These are phyloP conservation scores for Salvia miltiorrhiza DNA, from an alignment of 257 asterid species.

Conservation along the genomic window DNA sequence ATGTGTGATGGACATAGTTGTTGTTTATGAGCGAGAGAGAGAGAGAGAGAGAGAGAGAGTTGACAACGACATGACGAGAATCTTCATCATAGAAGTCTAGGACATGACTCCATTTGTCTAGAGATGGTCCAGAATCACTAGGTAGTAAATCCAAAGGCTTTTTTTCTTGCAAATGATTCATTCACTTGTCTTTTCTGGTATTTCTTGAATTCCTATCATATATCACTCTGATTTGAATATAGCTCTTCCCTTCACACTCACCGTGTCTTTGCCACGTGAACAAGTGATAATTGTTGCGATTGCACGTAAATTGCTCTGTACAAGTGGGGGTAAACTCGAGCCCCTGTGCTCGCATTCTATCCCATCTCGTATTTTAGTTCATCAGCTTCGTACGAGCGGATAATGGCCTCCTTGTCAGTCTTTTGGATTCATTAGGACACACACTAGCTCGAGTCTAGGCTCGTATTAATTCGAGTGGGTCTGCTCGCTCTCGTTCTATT, in stretches of 20 bases:
- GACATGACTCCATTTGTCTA: slow-evolving; percentile 27
- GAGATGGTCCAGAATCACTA: slow-evolving; percentile 6
- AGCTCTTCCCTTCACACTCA: neutral
- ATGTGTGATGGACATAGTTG: slow-evolving; percentile 11
- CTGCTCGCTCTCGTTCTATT: neutral
- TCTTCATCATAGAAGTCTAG: slow-evolving; percentile 1
- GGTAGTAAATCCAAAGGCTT: slow-evolving; percentile 10
- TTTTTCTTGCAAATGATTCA: neutral
- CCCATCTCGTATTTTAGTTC: neutral
- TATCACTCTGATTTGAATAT: neutral
- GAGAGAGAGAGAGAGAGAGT: neutral
- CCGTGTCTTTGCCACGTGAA: neutral
- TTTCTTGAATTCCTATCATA: neutral
- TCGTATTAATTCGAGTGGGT: neutral
- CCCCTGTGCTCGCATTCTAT: neutral
- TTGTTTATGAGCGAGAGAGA: neutral
- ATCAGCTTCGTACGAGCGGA: neutral
- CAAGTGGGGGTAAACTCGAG: slow-evolving; percentile 10
- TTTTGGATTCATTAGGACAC: neutral
- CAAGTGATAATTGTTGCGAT: neutral
- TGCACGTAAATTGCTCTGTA: neutral
- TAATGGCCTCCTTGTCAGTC: neutral
- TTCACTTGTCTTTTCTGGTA: slow-evolving; percentile 11
- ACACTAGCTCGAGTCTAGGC: neutral
- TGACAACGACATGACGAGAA: neutral